Conservation (phyloP, 352 stramenopile species). For the Poterioochromonas sp. region DNA sequence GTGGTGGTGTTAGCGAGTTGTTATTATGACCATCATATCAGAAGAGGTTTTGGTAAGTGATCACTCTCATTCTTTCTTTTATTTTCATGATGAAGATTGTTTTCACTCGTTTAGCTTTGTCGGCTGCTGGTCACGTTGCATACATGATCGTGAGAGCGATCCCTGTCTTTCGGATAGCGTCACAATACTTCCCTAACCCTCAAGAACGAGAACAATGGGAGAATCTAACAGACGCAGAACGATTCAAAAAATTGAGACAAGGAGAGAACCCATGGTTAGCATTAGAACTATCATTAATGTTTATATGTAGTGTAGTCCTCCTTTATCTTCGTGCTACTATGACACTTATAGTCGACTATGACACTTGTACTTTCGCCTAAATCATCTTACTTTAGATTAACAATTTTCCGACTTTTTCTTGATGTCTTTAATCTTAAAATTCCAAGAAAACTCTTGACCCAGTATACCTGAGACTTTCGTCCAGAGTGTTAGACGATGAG, state of each 20-base stretch:
- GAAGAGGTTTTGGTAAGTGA: background rate
- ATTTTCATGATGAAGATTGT: background rate
- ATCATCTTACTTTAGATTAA: too few relatives aligned
- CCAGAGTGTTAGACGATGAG: too few relatives aligned
- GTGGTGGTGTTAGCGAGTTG: background rate
- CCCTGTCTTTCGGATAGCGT: background rate
- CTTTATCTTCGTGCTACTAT: too few relatives aligned
- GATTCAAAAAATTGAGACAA: background rate
- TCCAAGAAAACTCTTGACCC: too few relatives aligned
- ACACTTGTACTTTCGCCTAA: too few relatives aligned
- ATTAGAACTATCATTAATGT: too few relatives aligned
- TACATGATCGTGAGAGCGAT: background rate
- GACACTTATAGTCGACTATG: too few relatives aligned
- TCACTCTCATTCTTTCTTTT: background rate
- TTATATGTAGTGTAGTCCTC: too few relatives aligned
- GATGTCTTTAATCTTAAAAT: too few relatives aligned
- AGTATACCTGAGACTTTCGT: too few relatives aligned
- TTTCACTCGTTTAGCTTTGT: background rate
- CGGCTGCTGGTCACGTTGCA: background rate
- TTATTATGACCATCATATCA: background rate
- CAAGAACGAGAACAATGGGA: background rate
- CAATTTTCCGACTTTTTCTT: too few relatives aligned
- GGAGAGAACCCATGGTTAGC: too few relatives aligned
- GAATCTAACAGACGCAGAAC: background rate
- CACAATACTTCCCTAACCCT: background rate